Evolutionary conservation across 257 asterid genomes (phyloP).

Genomic region (Solanum corneliomulleri): DNA sequence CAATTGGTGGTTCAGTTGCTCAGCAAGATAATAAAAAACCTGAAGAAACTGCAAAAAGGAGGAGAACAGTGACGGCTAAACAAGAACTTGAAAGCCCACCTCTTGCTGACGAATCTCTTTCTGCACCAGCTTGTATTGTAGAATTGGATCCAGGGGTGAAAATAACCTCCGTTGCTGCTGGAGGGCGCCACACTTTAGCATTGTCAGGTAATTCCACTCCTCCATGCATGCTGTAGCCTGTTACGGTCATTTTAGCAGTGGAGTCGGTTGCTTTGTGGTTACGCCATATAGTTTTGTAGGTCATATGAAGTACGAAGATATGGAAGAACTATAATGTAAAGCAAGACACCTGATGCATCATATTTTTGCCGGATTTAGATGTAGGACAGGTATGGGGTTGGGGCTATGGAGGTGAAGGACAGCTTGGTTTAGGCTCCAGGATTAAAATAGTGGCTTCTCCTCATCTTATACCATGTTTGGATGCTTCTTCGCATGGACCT

Average conservation of each 20-base stretch:
- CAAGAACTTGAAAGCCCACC: conserved; percentile 36
- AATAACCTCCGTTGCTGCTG: conserved; percentile 68
- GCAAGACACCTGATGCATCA: conserved; percentile 57
- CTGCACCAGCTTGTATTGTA: conserved; percentile 59
- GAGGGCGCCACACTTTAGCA: conserved; percentile 71
- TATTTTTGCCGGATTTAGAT: conserved; percentile 63
- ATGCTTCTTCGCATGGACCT: conserved; percentile 28
- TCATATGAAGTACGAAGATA: conserved; percentile 43
- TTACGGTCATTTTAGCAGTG: conserved; percentile 1
- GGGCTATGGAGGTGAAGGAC: conserved; percentile 96
- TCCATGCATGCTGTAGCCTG: background rate
- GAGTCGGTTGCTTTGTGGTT: conserved; percentile 27
- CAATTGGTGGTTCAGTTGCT: conserved; percentile 14
- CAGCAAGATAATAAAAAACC: conserved; percentile 26
- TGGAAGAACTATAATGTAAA: conserved; percentile 45
- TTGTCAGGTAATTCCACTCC: conserved; percentile 44
- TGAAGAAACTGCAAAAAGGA: conserved; percentile 44
- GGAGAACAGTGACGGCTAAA: conserved; percentile 29
- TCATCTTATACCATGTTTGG: conserved; percentile 65
- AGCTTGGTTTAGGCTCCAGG: conserved; percentile 72
- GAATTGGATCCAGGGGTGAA: conserved; percentile 59
- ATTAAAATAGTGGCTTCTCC: conserved; percentile 73
- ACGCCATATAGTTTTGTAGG: conserved; percentile 46
- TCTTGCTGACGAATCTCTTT: conserved; percentile 48
- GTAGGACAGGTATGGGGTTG: conserved; percentile 95